Evolutionary conservation across 2,329 filamentous ascomycete species (phyloP), one percentile per base, ranked within the genome.

Genomic region (Pyrenochaeta sp.): DNA sequence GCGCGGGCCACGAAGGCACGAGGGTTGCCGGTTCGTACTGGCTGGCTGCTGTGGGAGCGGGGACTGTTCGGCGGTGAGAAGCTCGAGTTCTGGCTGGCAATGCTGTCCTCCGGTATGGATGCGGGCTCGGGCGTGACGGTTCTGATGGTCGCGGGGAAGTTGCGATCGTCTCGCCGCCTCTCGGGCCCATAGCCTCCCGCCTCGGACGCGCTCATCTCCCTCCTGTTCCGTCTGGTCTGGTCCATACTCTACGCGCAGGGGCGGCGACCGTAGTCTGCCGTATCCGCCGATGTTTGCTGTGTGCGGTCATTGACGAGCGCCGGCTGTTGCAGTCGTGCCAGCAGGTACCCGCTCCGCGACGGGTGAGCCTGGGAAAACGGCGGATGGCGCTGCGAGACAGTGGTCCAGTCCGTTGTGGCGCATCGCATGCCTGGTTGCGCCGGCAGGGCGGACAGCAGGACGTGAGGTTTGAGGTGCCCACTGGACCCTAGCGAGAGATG

Each of bases 101-200:
- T 40, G 40, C 61, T 61, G 22, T 70, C 61, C 42, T 59, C 54
- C 52, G 68, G 61, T 49, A 71, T 70, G 22, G 71, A 68, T 24
- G 71, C 69, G 5, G 65, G 68, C 43, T 92, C 90, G 64, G 89
- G 88, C 61, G 89, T 91, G 63, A 91, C 87, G 55, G 88, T 80
- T 62, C 89, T 86, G 69, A 89, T 85, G 45, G 84, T 72, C 45
- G 45, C 45, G 49, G 44, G 57, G 37, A 42, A 27, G 22, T 53
- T 54, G 54, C 65, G 66, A 50, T 70, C 71, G 52, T 71, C 71
- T 46, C 65, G 66, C 50, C 56, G 59, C 15, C 59, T 52, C 27
- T 71, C 67, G 47, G 62, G 59, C 45, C 57, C 52, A 39, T 60
- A 59, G 9, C 56, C 50, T 3, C 58, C 37, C 15, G 64, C 61